Conservation (phyloP, 192 early-diverging fungal genomes). For the Mortierella claussenii region DNA sequence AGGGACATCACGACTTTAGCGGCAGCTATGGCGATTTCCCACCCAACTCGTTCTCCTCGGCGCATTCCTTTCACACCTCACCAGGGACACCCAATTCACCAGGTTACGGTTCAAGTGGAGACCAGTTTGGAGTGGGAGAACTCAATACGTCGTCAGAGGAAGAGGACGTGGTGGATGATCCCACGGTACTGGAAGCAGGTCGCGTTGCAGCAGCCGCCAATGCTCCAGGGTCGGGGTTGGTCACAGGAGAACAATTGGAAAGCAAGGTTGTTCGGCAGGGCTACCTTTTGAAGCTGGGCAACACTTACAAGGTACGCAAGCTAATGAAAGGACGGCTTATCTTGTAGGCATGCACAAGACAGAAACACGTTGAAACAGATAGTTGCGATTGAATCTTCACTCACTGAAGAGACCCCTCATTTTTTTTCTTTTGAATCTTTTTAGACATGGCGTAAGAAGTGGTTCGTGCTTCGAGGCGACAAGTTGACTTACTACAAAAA, state of each 20-base stretch:
- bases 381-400: neutral
- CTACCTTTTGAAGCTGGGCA: slow-evolving; percentile 62
- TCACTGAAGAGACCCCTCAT: neutral
- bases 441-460: slow-evolving; percentile 70
- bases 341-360: neutral
- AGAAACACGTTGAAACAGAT: neutral
- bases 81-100: slow-evolving; percentile 42
- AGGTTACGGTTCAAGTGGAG: slow-evolving; percentile 34
- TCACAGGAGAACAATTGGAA: slow-evolving; percentile 55
- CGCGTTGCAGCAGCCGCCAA: slow-evolving; percentile 45
- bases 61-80: slow-evolving; percentile 23
- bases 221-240: slow-evolving; percentile 39
- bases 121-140: slow-evolving; percentile 24
- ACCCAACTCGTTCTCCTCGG: slow-evolving; percentile 42
- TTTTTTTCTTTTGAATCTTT: slow-evolving; percentile 4
- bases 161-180: slow-evolving; percentile 42
- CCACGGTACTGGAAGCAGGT: slow-evolving; percentile 27
- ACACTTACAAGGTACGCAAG: slow-evolving; percentile 58
- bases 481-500: slow-evolving; percentile 70
- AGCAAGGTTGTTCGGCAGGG: slow-evolving; percentile 63
- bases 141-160: slow-evolving; percentile 35
- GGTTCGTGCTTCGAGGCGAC: slow-evolving; percentile 69
- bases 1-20: neutral
- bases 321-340: neutral
- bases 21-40: neutral